Percentiles rank a stretch among this genome's conserved stretches.
phyloP scores from a whole-genome alignment of 2,329 filamentous ascomycete species.

The Arthrobotrys pseudoclavata region DNA sequence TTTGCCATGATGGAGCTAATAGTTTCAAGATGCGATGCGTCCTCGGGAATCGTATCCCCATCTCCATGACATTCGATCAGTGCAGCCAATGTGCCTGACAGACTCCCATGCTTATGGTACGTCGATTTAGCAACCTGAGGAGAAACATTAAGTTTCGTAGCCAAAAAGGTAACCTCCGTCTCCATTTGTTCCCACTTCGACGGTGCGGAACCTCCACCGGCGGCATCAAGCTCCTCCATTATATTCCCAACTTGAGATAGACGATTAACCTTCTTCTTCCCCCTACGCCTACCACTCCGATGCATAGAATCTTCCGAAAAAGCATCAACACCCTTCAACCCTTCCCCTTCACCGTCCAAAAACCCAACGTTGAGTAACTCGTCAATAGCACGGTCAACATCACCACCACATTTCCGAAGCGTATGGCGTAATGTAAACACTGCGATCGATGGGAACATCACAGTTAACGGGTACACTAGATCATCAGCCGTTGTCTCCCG shows the following conservation, averaged over 20 bases:
- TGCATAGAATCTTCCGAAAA: conserved; percentile 60
- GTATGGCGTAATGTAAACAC: conserved; percentile 60
- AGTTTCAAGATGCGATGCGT: conserved; percentile 60
- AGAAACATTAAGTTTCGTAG: conserved; percentile 59
- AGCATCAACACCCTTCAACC: conserved; percentile 61
- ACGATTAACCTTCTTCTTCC: conserved; percentile 55
- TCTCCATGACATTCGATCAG: conserved; percentile 59
- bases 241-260: conserved; percentile 38
- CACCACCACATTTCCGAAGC: conserved; percentile 60
- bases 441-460: conserved; percentile 61
- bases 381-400: conserved; percentile 61
- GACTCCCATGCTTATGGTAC: conserved; percentile 60
- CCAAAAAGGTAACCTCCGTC: conserved; percentile 60
- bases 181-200: conserved; percentile 62
- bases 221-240: conserved; percentile 46
- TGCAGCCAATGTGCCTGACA: conserved; percentile 58
- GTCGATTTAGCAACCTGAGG: conserved; percentile 54
- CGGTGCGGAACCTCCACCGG: not conserved
- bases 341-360: conserved; percentile 60
- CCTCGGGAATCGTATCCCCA: conserved; percentile 47
- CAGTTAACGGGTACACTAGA: conserved; percentile 34
- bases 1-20: conserved; percentile 40
- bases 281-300: conserved; percentile 30
- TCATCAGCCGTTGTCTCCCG: conserved; percentile 46
- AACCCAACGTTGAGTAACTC: conserved; percentile 61